Base-by-base conservation (phyloP, 2,329 filamentous ascomycete genomes). In the Orbilia ellipsospora region DNA sequence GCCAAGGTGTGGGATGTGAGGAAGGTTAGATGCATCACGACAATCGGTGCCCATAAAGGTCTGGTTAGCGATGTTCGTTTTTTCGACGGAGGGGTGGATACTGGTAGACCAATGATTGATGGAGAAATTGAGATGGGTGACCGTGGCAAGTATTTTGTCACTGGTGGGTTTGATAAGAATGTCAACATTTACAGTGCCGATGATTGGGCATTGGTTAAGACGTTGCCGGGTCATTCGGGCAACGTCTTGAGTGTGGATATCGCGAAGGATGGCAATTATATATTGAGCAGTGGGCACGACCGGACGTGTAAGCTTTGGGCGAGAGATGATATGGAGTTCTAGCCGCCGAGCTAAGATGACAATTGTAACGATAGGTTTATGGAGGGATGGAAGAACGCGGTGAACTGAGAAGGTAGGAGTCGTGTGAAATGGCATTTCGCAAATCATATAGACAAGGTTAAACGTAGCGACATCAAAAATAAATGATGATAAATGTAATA, bases 1-100 rank as follows among this genome's bases (percentile, higher is more conserved):
- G 90, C 97, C 80, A 98, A 97, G 83, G 97, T 94, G 83, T 99
- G 95, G 95, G 95, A 99, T 81, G 87, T 99, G 62, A 89, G 95
- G 54, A 94, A 95, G 80, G 94, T 98, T 57, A 88, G 91, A 79
- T 90, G 90, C 77, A 90, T 88, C 0, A 94, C 92, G 12, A 92
- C 91, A 16, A 91, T 99, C 55, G 95, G 94, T 57, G 94, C 95
- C 5, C 95, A 99, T 82, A 90, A 89, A 59, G 94, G 93, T 78
- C 91, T 95, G 40, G 94, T 99, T 6, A 95, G 93, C 0, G 95
- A 99, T 82, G 84, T 99, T 77, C 87, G 93, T 77, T 98, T 95
- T 93, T 98, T 91, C 84, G 96, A 95, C 82, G 94, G 95, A 1
- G 23, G 65, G 10, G 65, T 70, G 28, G 65, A 78, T 56, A 61